These are phyloP conservation scores for Penicillium roqueforti DNA, from an alignment of 495 filamentous ascomycete genomes.

Conservation along the genomic window DNA sequence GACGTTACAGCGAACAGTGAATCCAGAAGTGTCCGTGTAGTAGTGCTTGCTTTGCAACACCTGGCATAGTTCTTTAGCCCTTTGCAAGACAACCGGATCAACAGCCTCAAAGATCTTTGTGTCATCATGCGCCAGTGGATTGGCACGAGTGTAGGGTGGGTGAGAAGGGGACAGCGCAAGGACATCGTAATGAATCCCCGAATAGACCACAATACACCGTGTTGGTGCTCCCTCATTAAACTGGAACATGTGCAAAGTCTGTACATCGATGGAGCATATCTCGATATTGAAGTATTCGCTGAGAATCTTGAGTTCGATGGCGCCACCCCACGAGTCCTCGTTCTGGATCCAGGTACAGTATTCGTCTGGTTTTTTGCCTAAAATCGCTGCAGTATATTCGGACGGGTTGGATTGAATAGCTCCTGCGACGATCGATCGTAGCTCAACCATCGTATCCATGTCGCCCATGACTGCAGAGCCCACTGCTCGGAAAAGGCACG, in stretches of 20 bases:
- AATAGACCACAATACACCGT: conserved; percentile 83
- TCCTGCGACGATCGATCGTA: conserved; percentile 78
- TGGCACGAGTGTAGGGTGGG: conserved; percentile 51
- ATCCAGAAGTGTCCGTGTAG: conserved; percentile 82
- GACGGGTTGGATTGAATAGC: conserved; percentile 69
- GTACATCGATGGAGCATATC: conserved; percentile 80
- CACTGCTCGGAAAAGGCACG: conserved; percentile 89
- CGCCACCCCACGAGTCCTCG: conserved; percentile 84
- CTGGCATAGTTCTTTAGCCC: conserved; percentile 67
- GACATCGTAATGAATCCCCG: conserved; percentile 94
- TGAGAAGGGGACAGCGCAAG: conserved; percentile 69
- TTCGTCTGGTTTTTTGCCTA: conserved; percentile 67
- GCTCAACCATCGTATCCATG: conserved; percentile 67
- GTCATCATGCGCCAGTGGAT: conserved; percentile 66
- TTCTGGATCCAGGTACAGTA: conserved; percentile 86
- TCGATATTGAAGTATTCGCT: conserved; percentile 83
- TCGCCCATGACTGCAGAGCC: conserved; percentile 69
- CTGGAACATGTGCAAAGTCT: conserved; percentile 60
- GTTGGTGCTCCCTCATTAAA: conserved; percentile 74
- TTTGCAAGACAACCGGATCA: conserved; percentile 65
- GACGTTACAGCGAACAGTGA: conserved; percentile 74
- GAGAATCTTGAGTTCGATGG: conserved; percentile 82
- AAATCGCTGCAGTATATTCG: conserved; percentile 67
- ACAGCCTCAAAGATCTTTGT: conserved; percentile 69
- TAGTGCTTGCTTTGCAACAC: conserved; percentile 71